Percentiles rank a stretch among this genome's conserved stretches.
Conservation (phyloP, 2,329 filamentous ascomycete genomes). For the Alternaria ventricosa region DNA sequence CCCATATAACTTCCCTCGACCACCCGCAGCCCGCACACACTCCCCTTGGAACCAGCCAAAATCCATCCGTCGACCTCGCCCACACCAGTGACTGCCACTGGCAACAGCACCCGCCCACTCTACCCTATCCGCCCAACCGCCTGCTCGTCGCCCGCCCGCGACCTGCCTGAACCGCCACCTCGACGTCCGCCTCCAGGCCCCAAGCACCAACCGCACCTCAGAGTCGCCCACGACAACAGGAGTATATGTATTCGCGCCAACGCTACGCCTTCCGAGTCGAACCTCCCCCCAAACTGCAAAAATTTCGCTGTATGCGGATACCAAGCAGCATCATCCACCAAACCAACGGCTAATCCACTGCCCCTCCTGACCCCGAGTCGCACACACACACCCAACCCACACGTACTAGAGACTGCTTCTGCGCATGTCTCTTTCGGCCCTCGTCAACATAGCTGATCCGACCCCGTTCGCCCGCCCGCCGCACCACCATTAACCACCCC, state of each 20-base stretch:
- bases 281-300: slow-evolving; percentile 93
- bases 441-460: slow-evolving; percentile 57
- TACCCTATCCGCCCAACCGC: not conserved
- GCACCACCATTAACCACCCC: slow-evolving; percentile 36
- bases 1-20: slow-evolving; percentile 26
- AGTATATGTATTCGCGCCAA: slow-evolving; percentile 99
- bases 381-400: slow-evolving; percentile 44
- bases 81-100: slow-evolving; percentile 30
- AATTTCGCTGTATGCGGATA: slow-evolving; percentile 95
- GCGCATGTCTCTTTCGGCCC: slow-evolving; percentile 68
- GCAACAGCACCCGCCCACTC: slow-evolving; percentile 10
- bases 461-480: slow-evolving; percentile 38
- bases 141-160: slow-evolving; percentile 35
- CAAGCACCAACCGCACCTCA: slow-evolving; percentile 41
- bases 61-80: slow-evolving; percentile 24
- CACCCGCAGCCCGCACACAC: slow-evolving; percentile 24
- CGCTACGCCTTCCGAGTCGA: slow-evolving; percentile 92
- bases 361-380: slow-evolving; percentile 46
- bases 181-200: slow-evolving; percentile 39
- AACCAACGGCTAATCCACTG: slow-evolving; percentile 84
- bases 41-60: slow-evolving; percentile 28
- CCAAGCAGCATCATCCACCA: slow-evolving; percentile 87
- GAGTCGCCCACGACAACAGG: slow-evolving; percentile 50
- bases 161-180: slow-evolving; percentile 45
- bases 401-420: slow-evolving; percentile 43